A percentile compares a stretch with the other conserved stretches of the same genome.
phyloP scores from a whole-genome alignment of 2,329 filamentous ascomycete genomes.

The Aspergillus sp. region DNA sequence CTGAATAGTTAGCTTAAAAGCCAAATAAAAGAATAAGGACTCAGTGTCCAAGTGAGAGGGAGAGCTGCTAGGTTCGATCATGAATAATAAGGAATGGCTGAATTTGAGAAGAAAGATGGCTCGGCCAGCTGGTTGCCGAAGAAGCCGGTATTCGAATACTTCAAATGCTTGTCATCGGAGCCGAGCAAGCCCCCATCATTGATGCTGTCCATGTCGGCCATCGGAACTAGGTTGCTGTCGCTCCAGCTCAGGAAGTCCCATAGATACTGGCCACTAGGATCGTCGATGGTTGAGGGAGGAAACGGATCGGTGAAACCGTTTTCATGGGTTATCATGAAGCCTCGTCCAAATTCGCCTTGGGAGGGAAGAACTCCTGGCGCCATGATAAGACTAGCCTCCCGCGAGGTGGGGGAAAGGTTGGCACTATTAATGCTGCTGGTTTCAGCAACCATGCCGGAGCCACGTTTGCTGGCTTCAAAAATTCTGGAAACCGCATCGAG shows the following conservation, averaged over 20 bases:
- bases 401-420: conserved; percentile 16
- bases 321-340: conserved; percentile 19
- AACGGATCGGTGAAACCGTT: conserved; percentile 26
- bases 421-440: conserved; percentile 10
- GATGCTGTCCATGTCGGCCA: conserved; percentile 26
- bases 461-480: conserved; percentile 56
- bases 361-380: conserved; percentile 15
- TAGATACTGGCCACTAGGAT: conserved; percentile 32
- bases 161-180: conserved; percentile 28
- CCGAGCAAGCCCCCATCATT: conserved; percentile 26
- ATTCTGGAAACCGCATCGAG: conserved; percentile 64
- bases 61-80: not conserved
- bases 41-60: not conserved
- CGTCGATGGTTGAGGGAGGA: conserved; percentile 26
- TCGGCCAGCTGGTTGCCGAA: conserved; percentile 25
- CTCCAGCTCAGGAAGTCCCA: conserved; percentile 43
- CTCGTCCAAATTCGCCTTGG: conserved; percentile 19
- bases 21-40: not conserved
- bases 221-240: conserved; percentile 33
- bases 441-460: conserved; percentile 19
- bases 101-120: conserved; percentile 26
- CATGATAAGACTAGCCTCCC: conserved; percentile 15
- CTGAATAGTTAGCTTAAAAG: not conserved
- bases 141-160: conserved; percentile 21
- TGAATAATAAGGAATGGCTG: conserved; percentile 26